These are phyloP conservation scores for Xylona heveae DNA, from an alignment of 495 filamentous ascomycete genomes.

Conservation along the genomic window DNA sequence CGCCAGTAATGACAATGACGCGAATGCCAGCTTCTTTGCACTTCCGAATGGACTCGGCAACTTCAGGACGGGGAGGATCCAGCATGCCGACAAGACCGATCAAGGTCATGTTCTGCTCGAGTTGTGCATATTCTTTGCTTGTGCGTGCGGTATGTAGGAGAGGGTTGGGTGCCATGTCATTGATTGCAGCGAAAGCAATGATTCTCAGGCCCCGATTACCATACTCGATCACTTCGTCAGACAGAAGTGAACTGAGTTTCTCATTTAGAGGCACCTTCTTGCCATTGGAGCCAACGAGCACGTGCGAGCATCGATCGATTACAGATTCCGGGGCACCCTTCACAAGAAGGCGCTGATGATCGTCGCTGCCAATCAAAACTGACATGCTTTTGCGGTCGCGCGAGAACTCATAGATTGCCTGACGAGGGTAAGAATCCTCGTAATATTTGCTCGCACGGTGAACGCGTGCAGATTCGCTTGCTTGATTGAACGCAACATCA, in stretches of 20 bases:
- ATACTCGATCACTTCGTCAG: conserved; percentile 66
- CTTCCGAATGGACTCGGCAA: conserved; percentile 62
- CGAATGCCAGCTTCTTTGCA: conserved; percentile 88
- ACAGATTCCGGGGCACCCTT: conserved; percentile 94
- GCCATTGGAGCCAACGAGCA: conserved; percentile 52
- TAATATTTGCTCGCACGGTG: conserved; percentile 72
- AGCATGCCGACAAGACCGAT: conserved; percentile 91
- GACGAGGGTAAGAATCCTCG: conserved; percentile 46
- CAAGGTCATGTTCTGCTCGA: conserved; percentile 88
- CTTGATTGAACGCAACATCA: conserved; percentile 31
- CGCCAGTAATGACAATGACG: conserved; percentile 94
- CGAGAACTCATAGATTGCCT: conserved; percentile 92
- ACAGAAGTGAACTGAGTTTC: conserved; percentile 42
- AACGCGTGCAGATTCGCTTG: conserved; percentile 30
- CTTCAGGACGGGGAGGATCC: conserved; percentile 92
- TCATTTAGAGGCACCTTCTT: conserved; percentile 47
- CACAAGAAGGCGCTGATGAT: conserved; percentile 62
- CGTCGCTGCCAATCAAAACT: conserved; percentile 53
- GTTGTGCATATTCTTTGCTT: conserved; percentile 56
- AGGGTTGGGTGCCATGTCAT: conserved; percentile 46
- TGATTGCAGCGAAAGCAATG: conserved; percentile 72
- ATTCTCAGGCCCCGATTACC: conserved; percentile 85
- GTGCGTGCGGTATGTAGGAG: conserved; percentile 55
- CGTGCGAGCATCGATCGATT: conserved; percentile 72
- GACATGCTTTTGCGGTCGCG: conserved; percentile 99